Evolutionary conservation across 73 alveolate species (phyloP).

Genomic region (Tetrahymena thermophila): DNA sequence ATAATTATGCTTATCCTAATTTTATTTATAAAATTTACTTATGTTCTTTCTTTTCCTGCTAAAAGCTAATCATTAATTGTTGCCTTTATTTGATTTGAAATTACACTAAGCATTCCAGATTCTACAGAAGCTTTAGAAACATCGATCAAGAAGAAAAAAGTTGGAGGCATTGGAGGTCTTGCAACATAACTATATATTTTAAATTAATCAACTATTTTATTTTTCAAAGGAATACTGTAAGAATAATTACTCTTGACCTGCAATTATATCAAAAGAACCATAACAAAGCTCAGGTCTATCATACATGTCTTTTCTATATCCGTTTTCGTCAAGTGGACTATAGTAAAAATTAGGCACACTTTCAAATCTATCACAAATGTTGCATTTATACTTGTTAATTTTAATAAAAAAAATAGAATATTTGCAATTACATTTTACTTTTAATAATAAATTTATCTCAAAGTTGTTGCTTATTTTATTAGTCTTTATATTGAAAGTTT

Average conservation of each 20-base stretch:
- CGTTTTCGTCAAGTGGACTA: constrained; percentile 51
- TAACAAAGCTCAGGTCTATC: constrained; percentile 74
- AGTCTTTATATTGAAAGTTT: constrained; percentile 44
- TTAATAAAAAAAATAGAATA: neutral
- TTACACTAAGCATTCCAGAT: constrained; percentile 69
- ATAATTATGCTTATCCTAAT: neutral
- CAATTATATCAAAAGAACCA: constrained; percentile 81
- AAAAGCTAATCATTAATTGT: constrained; percentile 41
- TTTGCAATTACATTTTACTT: neutral
- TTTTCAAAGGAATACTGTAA: neutral
- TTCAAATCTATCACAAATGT: neutral
- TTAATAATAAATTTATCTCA: neutral
- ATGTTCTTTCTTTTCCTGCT: neutral
- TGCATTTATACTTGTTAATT: neutral
- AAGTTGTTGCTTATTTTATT: neutral
- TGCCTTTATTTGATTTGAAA: constrained; percentile 61
- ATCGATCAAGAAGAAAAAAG: constrained; percentile 87
- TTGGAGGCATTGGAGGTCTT: constrained; percentile 88
- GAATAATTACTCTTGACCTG: constrained; percentile 20
- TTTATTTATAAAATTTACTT: neutral
- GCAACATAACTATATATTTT: constrained; percentile 58
- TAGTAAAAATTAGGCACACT: constrained; percentile 51
- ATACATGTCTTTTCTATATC: constrained; percentile 61
- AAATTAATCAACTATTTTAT: constrained; percentile 24
- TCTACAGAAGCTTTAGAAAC: constrained; percentile 73